Evolutionary conservation across 305 asterid species (phyloP).

Genomic region (Striga hermonthica): DNA sequence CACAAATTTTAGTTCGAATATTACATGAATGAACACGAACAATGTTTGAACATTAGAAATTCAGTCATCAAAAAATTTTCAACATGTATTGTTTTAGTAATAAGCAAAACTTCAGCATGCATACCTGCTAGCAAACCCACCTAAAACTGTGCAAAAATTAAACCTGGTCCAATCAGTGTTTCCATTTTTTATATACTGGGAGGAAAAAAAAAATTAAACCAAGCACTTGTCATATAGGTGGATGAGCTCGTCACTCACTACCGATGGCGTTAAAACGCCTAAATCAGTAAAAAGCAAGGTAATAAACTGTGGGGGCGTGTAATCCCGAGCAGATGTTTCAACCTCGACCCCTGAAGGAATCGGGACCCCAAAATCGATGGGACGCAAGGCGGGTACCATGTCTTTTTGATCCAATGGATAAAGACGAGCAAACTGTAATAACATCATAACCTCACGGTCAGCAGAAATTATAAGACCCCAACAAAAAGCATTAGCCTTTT

Average conservation of each 20-base stretch:
- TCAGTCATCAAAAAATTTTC: too few relatives aligned
- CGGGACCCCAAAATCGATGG: constrained; percentile 88
- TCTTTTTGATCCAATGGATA: constrained; percentile 86
- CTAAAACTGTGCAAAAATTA: not conserved
- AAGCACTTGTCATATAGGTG: constrained; percentile 47
- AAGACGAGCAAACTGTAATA: constrained; percentile 79
- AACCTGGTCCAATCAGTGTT: not conserved
- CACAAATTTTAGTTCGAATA: too few relatives aligned
- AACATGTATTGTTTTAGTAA: too few relatives aligned
- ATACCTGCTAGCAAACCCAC: not conserved
- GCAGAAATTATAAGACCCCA: not conserved
- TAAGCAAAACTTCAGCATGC: too few relatives aligned
- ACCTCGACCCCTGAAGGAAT: constrained; percentile 88
- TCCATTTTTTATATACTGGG: not conserved
- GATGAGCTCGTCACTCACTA: constrained; percentile 90
- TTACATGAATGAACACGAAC: too few relatives aligned
- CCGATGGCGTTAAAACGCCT: constrained; percentile 88
- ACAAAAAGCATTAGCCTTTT: not conserved
- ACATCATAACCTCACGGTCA: not conserved
- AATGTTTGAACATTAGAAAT: too few relatives aligned
- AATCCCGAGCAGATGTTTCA: constrained; percentile 87
- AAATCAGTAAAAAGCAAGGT: constrained; percentile 75
- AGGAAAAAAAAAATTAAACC: not conserved
- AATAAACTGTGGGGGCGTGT: constrained; percentile 83
- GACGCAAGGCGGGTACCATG: constrained; percentile 83